Evolutionary conservation across 1,139 yeast genomes (phyloP), one percentile per base, ranked within the genome.

Genomic region (Candida glucosophila): DNA sequence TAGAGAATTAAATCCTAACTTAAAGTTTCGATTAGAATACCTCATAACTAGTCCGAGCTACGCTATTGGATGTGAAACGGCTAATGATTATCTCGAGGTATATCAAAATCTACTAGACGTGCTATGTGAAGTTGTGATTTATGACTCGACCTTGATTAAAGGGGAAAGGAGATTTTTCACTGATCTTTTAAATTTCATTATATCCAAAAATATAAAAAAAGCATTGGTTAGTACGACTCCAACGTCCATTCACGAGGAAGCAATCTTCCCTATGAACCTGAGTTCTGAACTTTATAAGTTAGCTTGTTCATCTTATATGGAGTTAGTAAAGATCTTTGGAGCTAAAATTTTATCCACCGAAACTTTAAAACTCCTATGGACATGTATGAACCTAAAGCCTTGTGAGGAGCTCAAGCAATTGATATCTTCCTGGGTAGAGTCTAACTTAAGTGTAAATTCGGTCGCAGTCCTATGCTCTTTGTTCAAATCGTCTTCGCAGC

Each of bases 311-410:
- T 61, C 69, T 29, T 59, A 57, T 31, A 49, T 49, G 15, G 69
- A 62, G 30, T 39, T 63, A 23, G 44, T 64, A 14, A 64, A 64
- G 33, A 53, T 64, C 7, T 49, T 41, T 23, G 69, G 68, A 0
- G 49, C 47, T 8, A 43, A 41, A 12, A 34, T 58, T 3, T 40
- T 64, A 20, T 44, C 46, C 10, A 57, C 55, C 26, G 61, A 58
- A n/a, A 49, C 57, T 1, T 46, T 55, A 9, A 54, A 49, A 27
- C 45, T 63, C 29, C 46, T 60, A 12, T 64, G 70, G 69, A 56
- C 58, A 5, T 57, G 67, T 8, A 56, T 64, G 63, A 57, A 62
- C 28, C 41, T 59, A 24, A 49, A 50, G 26, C 70, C 70, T 4
- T 60, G 66, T 29, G 37, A 40, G 2, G 56, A 57, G 20, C 43